phyloP scores from a whole-genome alignment of 257 asterid species.

The Voacanga thouarsii region DNA sequence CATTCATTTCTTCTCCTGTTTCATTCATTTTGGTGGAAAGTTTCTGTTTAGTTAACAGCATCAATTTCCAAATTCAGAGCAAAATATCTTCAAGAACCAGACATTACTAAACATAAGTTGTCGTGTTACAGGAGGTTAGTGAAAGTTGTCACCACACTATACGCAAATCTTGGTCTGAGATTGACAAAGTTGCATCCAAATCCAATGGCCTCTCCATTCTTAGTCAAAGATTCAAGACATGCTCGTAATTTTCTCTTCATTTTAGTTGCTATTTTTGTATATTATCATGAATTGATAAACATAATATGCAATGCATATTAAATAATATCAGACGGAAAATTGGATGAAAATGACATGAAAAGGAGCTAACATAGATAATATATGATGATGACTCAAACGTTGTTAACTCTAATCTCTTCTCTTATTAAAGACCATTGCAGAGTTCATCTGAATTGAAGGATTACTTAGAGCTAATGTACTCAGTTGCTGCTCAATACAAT shows the following conservation, averaged over 20 bases:
- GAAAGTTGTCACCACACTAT: constrained; percentile 46
- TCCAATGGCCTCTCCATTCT: constrained; percentile 52
- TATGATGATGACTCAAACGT: neutral
- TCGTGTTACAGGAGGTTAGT: constrained; percentile 49
- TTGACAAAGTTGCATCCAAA: constrained; percentile 53
- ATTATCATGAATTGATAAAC: neutral
- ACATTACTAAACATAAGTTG: too few species aligned
- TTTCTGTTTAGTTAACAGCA: neutral
- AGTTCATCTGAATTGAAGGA: constrained; percentile 35
- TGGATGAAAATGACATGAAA: neutral
- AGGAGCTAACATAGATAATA: neutral
- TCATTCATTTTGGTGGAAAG: neutral
- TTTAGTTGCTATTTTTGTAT: too few species aligned
- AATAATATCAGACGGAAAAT: neutral
- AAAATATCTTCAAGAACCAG: too few species aligned
- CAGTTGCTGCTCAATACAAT: constrained; percentile 55
- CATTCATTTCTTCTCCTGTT: neutral
- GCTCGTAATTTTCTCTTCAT: constrained; percentile 42
- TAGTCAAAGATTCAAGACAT: constrained; percentile 47
- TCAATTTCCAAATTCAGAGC: too few species aligned
- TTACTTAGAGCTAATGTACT: constrained; percentile 36
- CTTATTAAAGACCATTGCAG: constrained; percentile 33
- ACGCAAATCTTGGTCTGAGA: constrained; percentile 59
- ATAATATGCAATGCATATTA: neutral
- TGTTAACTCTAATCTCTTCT: neutral